Conservation (phyloP, 2,329 filamentous ascomycete species). For the Nothomitra cinnamomea region DNA sequence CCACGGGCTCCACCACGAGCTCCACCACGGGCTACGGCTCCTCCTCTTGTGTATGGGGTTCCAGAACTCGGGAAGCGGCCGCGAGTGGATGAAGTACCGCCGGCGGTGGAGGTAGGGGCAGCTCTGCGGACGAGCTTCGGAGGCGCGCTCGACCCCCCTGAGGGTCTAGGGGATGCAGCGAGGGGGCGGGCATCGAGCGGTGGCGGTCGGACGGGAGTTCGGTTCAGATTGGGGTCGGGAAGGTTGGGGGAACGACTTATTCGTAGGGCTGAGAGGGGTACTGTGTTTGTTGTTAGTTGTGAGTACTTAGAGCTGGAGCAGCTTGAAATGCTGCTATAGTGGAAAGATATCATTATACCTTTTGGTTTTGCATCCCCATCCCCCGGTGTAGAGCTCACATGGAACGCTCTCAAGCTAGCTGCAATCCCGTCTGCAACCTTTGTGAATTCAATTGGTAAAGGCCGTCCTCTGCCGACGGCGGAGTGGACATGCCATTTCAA, state of each 20-base stretch:
- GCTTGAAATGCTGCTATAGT: too few species aligned
- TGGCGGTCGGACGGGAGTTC: background rate
- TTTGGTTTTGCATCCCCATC: background rate
- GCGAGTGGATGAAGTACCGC: background rate
- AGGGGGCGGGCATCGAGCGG: background rate
- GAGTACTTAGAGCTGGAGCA: too few species aligned
- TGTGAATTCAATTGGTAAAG: conserved; percentile 2
- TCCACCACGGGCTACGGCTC: too few species aligned
- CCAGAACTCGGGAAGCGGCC: too few species aligned
- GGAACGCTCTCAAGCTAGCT: conserved; percentile 7
- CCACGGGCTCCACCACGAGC: background rate
- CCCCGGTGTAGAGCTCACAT: conserved; percentile 1
- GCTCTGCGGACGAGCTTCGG: background rate
- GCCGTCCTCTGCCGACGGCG: conserved; percentile 7
- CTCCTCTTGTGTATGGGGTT: background rate
- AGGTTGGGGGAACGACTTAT: too few species aligned
- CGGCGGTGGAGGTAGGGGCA: too few species aligned
- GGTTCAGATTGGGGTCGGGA: too few species aligned
- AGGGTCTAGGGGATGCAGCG: background rate
- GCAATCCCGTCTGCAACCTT: conserved; percentile 7
- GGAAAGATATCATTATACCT: background rate
- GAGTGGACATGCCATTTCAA: conserved; percentile 9
- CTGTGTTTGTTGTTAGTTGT: too few species aligned
- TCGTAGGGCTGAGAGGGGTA: too few species aligned
- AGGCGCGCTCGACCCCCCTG: background rate